Evolutionary conservation across 306 rosid species (phyloP), one percentile per base, ranked within the genome.

Genomic region (Cucurbita pepo): DNA sequence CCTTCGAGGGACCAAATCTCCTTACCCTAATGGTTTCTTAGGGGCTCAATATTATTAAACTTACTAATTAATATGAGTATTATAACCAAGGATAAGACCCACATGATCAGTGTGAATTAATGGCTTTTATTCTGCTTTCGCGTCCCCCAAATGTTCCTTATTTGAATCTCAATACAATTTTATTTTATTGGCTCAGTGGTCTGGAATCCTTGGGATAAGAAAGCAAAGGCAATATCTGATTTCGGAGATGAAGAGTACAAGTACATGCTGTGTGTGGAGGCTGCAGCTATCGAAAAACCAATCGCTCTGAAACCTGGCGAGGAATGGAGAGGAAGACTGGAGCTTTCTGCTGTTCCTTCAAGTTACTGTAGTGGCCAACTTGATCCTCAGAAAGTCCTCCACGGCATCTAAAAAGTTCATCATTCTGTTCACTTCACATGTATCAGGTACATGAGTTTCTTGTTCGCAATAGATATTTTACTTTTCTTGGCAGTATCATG

Each of bases 191-290:
- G 47, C 82, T 66, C 85, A 95, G 99, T 91, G 80, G 99, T 95
- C 55, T 95, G 99, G 99, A 95, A 95, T 82, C 96, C 99, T 54
- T 95, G 99, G 99, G 99, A 95, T 83, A 95, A 95, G 91, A 95
- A 89, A 85, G 96, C 96, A 69, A 95, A 95, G 82, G 85, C 95
- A 75, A 84, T 95, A 86, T 75, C 88, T 79, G 99, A 95, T 86
- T 89, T 95, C 78, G 99, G 97, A 63, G 99, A 95, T 58, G 97
- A 95, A 48, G 99, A 95, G 76, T 95, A 95, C 85, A 95, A 91
- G 78, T 77, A 88, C 74, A 89, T 91, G 99, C 88, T 95, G 14
- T 95, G 99, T 47, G 96, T 95, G 38, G 99, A 89, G 89, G 90
- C 90, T 72, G 97, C 99, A 60, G 82, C 86, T 75, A 70, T 89